These are phyloP conservation scores for Botryotinia narcissicola DNA, from an alignment of 2,329 filamentous ascomycete genomes.

Conservation along the genomic window DNA sequence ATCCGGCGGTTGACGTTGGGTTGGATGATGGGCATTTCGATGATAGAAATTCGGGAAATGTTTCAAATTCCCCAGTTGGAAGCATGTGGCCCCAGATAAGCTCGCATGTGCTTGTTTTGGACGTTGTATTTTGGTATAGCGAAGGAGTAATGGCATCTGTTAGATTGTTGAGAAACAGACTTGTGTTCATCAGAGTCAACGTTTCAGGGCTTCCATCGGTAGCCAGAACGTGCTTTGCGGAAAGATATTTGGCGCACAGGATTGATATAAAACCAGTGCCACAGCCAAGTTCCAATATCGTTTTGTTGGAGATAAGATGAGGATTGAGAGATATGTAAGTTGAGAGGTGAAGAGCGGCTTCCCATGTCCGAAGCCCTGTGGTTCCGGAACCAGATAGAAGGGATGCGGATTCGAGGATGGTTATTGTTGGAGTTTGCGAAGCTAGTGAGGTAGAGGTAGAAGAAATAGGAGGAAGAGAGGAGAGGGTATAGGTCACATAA, in stretches of 20 bases:
- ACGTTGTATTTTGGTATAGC: constrained; percentile 22
- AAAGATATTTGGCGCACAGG: constrained; percentile 66
- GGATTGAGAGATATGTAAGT: constrained; percentile 56
- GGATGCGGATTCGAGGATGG: constrained; percentile 65
- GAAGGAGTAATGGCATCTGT: constrained; percentile 23
- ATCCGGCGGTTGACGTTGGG: background rate
- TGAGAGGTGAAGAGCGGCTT: constrained; percentile 72
- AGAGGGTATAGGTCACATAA: constrained; percentile 67
- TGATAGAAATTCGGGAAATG: constrained; percentile 13
- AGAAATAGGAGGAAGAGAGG: constrained; percentile 18
- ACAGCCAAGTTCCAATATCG: constrained; percentile 69
- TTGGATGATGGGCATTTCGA: constrained; percentile 3
- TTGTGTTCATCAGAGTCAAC: constrained; percentile 64
- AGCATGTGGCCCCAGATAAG: constrained; percentile 45
- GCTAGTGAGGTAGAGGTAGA: background rate
- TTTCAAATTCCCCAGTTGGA: constrained; percentile 40
- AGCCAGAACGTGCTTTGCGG: constrained; percentile 57
- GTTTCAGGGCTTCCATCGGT: constrained; percentile 76
- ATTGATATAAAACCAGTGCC: constrained; percentile 76
- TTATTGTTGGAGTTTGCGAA: constrained; percentile 45
- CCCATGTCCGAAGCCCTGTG: constrained; percentile 78
- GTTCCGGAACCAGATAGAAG: constrained; percentile 70
- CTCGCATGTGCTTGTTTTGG: constrained; percentile 57
- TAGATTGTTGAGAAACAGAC: constrained; percentile 65
- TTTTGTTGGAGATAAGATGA: constrained; percentile 49